Evolutionary conservation across 2,329 filamentous ascomycete genomes (phyloP).

Genomic region (Allantophomopsis cytisporea): DNA sequence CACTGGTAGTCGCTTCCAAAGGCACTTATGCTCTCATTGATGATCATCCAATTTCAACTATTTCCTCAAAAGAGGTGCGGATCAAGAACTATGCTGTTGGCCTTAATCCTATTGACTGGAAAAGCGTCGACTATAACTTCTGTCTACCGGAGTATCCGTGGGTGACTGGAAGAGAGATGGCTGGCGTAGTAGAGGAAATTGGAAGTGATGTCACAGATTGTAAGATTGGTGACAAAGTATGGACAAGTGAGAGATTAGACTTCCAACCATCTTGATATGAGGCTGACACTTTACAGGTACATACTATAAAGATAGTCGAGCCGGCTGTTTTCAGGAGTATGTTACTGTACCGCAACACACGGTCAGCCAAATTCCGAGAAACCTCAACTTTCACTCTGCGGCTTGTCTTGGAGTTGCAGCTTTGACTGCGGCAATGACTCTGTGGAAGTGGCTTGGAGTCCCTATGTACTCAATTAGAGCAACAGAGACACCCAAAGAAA

Average conservation of each 20-base stretch:
- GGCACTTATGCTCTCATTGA: constrained; percentile 14
- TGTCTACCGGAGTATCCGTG: constrained; percentile 24
- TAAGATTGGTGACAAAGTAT: constrained; percentile 6
- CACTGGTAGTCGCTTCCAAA: constrained; percentile 16
- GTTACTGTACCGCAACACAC: constrained; percentile 26
- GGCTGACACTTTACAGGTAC: constrained; percentile 20
- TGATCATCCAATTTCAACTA: constrained; percentile 6
- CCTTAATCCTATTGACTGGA: constrained; percentile 26
- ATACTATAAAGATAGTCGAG: constrained; percentile 26
- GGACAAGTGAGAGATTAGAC: constrained; percentile 2
- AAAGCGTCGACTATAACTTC: constrained; percentile 26
- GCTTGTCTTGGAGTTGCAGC: constrained; percentile 25
- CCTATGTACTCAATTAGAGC: constrained; percentile 8
- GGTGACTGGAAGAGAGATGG: constrained; percentile 20
- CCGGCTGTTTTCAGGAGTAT: constrained; percentile 27
- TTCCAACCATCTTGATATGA: constrained; percentile 13
- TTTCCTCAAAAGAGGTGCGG: constrained; percentile 19
- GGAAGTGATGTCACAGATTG: constrained; percentile 7
- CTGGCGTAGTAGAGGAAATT: constrained; percentile 15
- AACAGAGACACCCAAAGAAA: constrained; percentile 1
- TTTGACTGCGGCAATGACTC: constrained; percentile 25
- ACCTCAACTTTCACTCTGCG: constrained; percentile 19
- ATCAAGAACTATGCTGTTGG: constrained; percentile 21
- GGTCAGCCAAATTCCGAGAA: constrained; percentile 22
- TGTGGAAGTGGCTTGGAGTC: constrained; percentile 26